A percentile compares a stretch with the other conserved stretches of the same genome.
Evolutionary conservation across 805 yeast species (phyloP).

Genomic region (Candida khao-thaluensis): DNA sequence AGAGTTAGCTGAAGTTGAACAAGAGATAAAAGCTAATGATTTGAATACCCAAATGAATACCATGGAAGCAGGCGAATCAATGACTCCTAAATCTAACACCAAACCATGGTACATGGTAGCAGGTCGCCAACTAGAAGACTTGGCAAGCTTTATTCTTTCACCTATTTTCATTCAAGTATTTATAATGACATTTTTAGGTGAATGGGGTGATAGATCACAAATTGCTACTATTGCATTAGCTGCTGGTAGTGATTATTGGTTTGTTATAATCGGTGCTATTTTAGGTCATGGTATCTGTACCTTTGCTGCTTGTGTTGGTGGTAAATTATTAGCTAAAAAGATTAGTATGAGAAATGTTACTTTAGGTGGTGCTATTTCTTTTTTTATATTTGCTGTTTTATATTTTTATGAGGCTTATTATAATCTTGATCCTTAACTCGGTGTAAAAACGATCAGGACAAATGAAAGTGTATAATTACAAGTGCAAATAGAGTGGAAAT

Average conservation of each 20-base stretch:
- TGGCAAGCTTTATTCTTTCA: conserved; percentile 65
- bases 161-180: conserved; percentile 95
- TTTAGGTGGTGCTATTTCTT: conserved; percentile 85
- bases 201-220: conserved; percentile 99
- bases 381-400: conserved; percentile 75
- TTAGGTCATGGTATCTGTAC: conserved; percentile 90
- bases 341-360: conserved; percentile 92
- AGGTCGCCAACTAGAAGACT: conserved; percentile 47
- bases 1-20: conserved; percentile 95
- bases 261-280: conserved; percentile 83
- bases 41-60: conserved; percentile 50
- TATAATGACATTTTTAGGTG: conserved; percentile 94
- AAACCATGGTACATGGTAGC: conserved; percentile 27
- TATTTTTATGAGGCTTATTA: conserved; percentile 70
- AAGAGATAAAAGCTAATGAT: conserved; percentile 72
- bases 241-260: conserved; percentile 91
- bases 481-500: too few species aligned
- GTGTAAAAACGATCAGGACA: too few species aligned
- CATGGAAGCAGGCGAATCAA: conserved; percentile 56
- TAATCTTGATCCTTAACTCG: too few species aligned
- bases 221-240: conserved; percentile 98
- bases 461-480: too few species aligned
- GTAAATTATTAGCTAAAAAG: conserved; percentile 82
- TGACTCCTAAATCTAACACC: conserved; percentile 14
- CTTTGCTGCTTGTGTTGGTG: conserved; percentile 88